Conservation (phyloP, 257 asterid species). For the Nicotiana benthamiana region DNA sequence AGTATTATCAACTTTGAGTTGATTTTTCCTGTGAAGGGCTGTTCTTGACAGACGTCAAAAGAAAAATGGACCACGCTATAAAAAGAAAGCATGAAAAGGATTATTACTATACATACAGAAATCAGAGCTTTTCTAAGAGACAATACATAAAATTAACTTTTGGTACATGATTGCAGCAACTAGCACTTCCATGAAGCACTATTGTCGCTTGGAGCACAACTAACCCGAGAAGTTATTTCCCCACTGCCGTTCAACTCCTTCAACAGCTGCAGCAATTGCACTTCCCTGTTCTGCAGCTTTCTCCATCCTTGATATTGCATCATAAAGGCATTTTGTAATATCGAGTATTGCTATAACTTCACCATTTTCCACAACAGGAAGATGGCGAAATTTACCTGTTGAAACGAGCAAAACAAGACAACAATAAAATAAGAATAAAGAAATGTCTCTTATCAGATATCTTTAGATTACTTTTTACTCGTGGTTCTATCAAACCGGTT, state of each 20-base stretch:
- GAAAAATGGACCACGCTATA: too few relatives aligned
- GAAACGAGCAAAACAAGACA: slow-evolving; percentile 6
- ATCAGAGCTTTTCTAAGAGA: background rate
- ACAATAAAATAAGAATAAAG: background rate
- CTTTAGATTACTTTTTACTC: too few relatives aligned
- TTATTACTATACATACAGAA: background rate
- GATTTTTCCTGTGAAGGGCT: too few relatives aligned
- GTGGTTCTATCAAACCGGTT: too few relatives aligned
- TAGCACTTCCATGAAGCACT: background rate
- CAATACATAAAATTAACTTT: background rate
- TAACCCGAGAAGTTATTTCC: slow-evolving; percentile 76
- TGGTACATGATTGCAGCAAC: background rate
- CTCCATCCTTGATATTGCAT: slow-evolving; percentile 97
- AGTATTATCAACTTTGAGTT: too few relatives aligned
- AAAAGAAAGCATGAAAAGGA: background rate
- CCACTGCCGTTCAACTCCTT: slow-evolving; percentile 93
- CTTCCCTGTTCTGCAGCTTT: slow-evolving; percentile 97
- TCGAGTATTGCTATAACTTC: slow-evolving; percentile 93
- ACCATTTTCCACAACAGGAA: slow-evolving; percentile 98
- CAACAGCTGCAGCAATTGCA: slow-evolving; percentile 96
- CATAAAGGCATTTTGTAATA: slow-evolving; percentile 91
- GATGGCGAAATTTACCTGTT: slow-evolving; percentile 90
- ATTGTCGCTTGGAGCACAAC: slow-evolving; percentile 18
- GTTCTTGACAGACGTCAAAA: too few relatives aligned
- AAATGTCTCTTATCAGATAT: background rate